Evolutionary conservation across 495 filamentous ascomycete species (phyloP).

Genomic region (Trichoderma reesei): DNA sequence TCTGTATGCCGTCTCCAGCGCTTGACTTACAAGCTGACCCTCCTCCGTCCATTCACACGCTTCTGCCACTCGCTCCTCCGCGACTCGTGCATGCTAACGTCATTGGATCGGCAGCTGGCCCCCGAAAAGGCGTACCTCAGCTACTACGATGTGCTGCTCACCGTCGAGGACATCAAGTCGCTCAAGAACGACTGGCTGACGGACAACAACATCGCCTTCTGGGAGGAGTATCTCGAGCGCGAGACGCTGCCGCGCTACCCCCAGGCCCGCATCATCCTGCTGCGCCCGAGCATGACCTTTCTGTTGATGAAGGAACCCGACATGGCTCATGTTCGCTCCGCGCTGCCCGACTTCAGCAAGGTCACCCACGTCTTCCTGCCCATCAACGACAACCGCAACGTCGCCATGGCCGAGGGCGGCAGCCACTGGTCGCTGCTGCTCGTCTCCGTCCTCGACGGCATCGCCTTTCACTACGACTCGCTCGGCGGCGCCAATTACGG

Average conservation of each 20-base stretch:
- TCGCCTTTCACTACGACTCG: constrained; percentile 95
- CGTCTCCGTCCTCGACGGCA: constrained; percentile 76
- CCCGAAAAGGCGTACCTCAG: constrained; percentile 32
- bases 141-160: constrained; percentile 37
- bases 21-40: background rate
- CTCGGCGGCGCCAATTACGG: constrained; percentile 64
- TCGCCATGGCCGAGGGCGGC: constrained; percentile 71
- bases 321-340: constrained; percentile 58
- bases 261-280: constrained; percentile 76
- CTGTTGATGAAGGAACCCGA: constrained; percentile 79
- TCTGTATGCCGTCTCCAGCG: constrained; percentile 17
- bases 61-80: background rate
- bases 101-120: constrained; percentile 18
- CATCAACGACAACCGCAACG: constrained; percentile 79
- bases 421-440: constrained; percentile 92
- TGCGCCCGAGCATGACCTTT: constrained; percentile 89
- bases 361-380: constrained; percentile 96
- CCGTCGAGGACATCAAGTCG: constrained; percentile 69
- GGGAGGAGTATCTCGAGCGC: constrained; percentile 94
- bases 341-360: constrained; percentile 67
- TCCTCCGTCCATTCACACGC: background rate
- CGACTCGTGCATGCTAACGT: background rate
- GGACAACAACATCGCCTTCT: constrained; percentile 96
- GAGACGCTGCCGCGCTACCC: constrained; percentile 69
- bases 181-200: constrained; percentile 94